Percentiles rank a stretch among this genome's conserved stretches.
Conservation (phyloP, 176 grass and related monocot species). For the Echinochloa phyllopogon region DNA sequence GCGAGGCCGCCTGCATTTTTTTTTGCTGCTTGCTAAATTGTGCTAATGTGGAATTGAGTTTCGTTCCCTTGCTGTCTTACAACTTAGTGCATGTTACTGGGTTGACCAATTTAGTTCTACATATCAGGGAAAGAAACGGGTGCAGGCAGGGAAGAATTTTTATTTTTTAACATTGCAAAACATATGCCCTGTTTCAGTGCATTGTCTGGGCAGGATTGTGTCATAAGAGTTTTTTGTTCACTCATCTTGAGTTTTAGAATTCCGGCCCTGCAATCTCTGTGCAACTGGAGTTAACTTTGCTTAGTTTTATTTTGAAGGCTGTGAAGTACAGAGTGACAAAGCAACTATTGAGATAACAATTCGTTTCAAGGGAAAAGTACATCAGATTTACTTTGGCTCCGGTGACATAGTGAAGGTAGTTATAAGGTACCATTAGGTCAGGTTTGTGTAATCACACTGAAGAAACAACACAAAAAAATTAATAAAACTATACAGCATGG, state of each 20-base stretch:
- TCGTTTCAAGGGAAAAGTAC: constrained; percentile 85
- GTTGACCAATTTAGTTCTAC: no score
- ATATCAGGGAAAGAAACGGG: no score
- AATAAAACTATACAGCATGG: no score
- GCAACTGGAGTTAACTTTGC: background rate
- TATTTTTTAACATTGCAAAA: background rate
- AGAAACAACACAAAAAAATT: no score
- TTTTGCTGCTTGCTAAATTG: no score
- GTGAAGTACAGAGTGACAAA: constrained; percentile 97
- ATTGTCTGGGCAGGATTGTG: background rate
- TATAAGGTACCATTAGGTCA: no score
- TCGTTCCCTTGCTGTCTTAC: no score
- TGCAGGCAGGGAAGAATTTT: background rate
- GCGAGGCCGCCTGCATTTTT: no score
- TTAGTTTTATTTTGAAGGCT: constrained; percentile 54
- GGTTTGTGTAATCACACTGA: no score
- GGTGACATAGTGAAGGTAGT: constrained; percentile 93
- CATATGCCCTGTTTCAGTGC: no score
- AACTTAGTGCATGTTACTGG: no score
- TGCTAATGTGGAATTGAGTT: no score
- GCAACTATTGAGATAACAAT: constrained; percentile 98
- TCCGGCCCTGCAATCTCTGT: background rate
- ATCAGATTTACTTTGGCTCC: constrained; percentile 69
- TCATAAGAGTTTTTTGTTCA: background rate
- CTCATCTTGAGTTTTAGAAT: background rate